phyloP scores from a whole-genome alignment of 2,329 filamentous ascomycete species.

The Scedosporium apiospermum region DNA sequence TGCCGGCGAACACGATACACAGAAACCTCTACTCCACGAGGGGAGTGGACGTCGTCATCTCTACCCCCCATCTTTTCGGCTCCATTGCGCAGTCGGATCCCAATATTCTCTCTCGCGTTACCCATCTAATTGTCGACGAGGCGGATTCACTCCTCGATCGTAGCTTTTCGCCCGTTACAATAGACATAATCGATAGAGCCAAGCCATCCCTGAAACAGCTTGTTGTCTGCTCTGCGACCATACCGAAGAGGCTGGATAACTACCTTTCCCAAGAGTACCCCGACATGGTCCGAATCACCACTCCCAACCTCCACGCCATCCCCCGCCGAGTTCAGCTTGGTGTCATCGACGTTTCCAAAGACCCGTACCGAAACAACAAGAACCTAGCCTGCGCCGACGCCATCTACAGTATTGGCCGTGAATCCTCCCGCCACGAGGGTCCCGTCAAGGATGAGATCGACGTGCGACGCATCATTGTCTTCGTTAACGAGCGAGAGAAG shows the following conservation, averaged over 20 bases:
- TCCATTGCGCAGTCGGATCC: slow-evolving; percentile 85
- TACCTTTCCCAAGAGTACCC: slow-evolving; percentile 78
- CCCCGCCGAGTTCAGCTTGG: slow-evolving; percentile 89
- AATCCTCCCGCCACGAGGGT: slow-evolving; percentile 51
- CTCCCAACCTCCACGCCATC: slow-evolving; percentile 92
- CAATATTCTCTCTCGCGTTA: slow-evolving; percentile 84
- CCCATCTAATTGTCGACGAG: slow-evolving; percentile 85
- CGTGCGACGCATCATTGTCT: slow-evolving; percentile 82
- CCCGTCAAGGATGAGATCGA: slow-evolving; percentile 44
- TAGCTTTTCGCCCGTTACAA: slow-evolving; percentile 79
- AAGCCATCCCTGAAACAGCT: slow-evolving; percentile 77
- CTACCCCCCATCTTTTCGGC: slow-evolving; percentile 81
- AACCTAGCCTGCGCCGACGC: slow-evolving; percentile 87
- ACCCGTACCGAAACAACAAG: slow-evolving; percentile 92
- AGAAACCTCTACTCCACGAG: slow-evolving; percentile 70
- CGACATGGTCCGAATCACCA: slow-evolving; percentile 75
- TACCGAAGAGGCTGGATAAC: slow-evolving; percentile 79
- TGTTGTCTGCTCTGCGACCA: slow-evolving; percentile 90
- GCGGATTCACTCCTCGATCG: slow-evolving; percentile 93
- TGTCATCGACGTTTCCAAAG: slow-evolving; percentile 81
- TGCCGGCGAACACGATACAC: slow-evolving; percentile 70
- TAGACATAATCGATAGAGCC: slow-evolving; percentile 70
- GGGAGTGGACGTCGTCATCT: slow-evolving; percentile 77
- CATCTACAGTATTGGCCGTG: slow-evolving; percentile 86
- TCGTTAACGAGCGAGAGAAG: slow-evolving; percentile 92